phyloP scores from a whole-genome alignment of 2,329 filamentous ascomycete species.

The Dactylonectria estremocensis region DNA sequence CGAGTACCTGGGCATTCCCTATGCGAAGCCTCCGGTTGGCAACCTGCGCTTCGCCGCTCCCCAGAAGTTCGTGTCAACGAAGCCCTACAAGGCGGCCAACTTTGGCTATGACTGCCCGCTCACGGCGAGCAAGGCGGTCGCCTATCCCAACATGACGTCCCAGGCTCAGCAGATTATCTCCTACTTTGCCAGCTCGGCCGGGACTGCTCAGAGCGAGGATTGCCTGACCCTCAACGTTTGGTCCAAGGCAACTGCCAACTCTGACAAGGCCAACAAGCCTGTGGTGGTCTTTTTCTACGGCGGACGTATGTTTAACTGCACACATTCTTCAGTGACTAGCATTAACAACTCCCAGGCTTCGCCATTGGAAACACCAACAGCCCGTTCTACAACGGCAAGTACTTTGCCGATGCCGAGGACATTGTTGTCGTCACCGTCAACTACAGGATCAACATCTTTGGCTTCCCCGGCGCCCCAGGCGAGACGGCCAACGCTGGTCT shows the following conservation, averaged over 20 bases:
- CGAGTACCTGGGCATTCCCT: conserved; percentile 59
- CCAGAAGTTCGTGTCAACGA: conserved; percentile 39
- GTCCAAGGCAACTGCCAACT: conserved; percentile 39
- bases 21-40: conserved; percentile 56
- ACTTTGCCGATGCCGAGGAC: conserved; percentile 60
- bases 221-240: conserved; percentile 44
- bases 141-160: conserved; percentile 39
- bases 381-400: conserved; percentile 59
- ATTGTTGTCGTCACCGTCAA: conserved; percentile 64
- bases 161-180: conserved; percentile 40
- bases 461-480: conserved; percentile 55
- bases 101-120: conserved; percentile 43
- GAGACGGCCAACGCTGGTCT: conserved; percentile 47
- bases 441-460: conserved; percentile 61
- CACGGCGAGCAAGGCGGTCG: conserved; percentile 33
- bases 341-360: conserved; percentile 49
- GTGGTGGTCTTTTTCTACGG: conserved; percentile 44
- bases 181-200: conserved; percentile 40
- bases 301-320: conserved; percentile 28
- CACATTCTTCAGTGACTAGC: accelerated
- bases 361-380: conserved; percentile 55
- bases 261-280: conserved; percentile 35
- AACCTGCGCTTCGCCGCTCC: conserved; percentile 56
- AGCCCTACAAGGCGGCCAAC: conserved; percentile 24
- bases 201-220: conserved; percentile 40